Conservation (phyloP, 2,329 filamentous ascomycete species). For the Sporothrix luriei region DNA sequence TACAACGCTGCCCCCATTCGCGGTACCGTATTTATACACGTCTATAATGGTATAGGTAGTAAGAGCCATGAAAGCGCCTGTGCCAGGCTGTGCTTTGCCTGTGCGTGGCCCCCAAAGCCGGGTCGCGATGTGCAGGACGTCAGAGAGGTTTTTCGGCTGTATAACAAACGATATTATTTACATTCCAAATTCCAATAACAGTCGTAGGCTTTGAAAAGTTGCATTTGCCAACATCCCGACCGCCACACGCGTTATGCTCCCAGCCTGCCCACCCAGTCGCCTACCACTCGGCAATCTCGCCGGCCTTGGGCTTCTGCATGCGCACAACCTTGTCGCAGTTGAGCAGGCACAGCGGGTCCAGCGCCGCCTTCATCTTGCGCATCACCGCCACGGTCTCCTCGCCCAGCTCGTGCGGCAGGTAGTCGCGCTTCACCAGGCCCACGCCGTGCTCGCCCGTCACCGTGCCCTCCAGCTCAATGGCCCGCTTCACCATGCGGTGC, state of each 20-base stretch:
- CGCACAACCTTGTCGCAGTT: conserved; percentile 72
- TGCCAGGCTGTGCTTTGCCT: too few relatives aligned
- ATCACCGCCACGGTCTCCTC: conserved; percentile 76
- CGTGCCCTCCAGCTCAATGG: conserved; percentile 81
- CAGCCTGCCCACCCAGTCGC: not conserved
- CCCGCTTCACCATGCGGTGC: conserved; percentile 82
- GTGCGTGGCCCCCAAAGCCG: too few relatives aligned
- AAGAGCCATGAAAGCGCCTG: too few relatives aligned
- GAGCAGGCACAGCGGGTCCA: conserved; percentile 72
- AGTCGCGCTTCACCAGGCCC: conserved; percentile 81
- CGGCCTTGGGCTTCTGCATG: conserved; percentile 57
- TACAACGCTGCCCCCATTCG: too few relatives aligned
- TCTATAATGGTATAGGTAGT: too few relatives aligned
- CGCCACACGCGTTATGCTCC: not conserved
- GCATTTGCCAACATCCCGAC: too few relatives aligned
- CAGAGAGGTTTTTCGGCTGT: too few relatives aligned
- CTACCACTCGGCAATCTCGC: conserved; percentile 52
- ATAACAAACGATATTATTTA: not conserved
- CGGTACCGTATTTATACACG: too few relatives aligned
- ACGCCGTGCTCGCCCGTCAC: conserved; percentile 86
- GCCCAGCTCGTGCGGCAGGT: conserved; percentile 76
- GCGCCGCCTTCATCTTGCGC: conserved; percentile 81
- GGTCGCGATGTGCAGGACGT: too few relatives aligned
- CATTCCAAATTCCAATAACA: not conserved
- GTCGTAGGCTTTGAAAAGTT: too few relatives aligned